Evolutionary conservation across 164 flowering plant genomes (phyloP), one percentile per base, ranked within the genome.

Genomic region (Stephania japonica): DNA sequence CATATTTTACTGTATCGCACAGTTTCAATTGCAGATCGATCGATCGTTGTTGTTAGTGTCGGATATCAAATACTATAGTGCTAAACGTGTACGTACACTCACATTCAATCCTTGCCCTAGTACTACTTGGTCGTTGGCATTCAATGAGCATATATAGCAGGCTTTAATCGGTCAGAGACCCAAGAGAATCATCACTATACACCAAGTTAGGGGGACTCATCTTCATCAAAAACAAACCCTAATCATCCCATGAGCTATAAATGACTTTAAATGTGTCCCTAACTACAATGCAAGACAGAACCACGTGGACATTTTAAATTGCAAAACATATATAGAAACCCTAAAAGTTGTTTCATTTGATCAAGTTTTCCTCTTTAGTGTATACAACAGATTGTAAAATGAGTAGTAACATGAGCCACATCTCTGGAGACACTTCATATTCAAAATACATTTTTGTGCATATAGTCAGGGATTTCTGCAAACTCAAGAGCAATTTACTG

Each of bases 171-270:
- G 53, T 47, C 53, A 47, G 62, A 56, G 62, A 56, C 62, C 62
- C 62, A 56, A 10, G 53, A 47, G 53, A 47, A 47, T 47, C 53
- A 47, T 14, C 16, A 32, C 38, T 32, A 32, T 32, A 32, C 38
- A 32, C 38, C 38, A 32, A 2, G 38, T 32, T 32, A 32, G 53
- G 53, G 16, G 53, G 53, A 47, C 53, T 47, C 53, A 9, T 14
- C 38, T 32, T 32, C 38, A 32, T 32, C 38, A 32, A 32, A 32
- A 7, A 47, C 18, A 56, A 56, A 56, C 62, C 62, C 62, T 56
- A 56, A 56, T 56, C 62, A 56, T 56, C 62, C 62, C 62, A 56
- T 56, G 62, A 56, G 62, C 62, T 56, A 56, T 56, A 56, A 56
- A 56, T 56, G 62, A 32, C 62, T 56, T 56, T 56, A 56, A 56